A percentile compares a stretch with the other conserved stretches of the same genome.
Evolutionary conservation across 495 filamentous ascomycete species (phyloP).

Genomic region (Xanthoparmelia taractica): DNA sequence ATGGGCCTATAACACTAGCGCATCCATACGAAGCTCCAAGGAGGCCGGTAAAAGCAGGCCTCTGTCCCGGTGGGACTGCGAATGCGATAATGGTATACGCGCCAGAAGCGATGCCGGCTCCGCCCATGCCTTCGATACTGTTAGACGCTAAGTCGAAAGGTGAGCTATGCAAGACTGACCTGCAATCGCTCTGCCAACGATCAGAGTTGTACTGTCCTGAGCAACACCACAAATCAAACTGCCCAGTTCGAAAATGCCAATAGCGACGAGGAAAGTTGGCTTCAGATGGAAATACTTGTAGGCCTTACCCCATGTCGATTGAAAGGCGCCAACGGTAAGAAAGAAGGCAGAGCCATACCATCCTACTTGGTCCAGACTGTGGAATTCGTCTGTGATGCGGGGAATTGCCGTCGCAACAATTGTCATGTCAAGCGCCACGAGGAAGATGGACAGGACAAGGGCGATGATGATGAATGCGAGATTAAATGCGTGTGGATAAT

Average conservation of each 20-base stretch:
- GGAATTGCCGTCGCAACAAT: slow-evolving; percentile 44
- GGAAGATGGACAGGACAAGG: slow-evolving; percentile 44
- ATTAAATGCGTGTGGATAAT: slow-evolving; percentile 32
- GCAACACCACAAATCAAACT: slow-evolving; percentile 33
- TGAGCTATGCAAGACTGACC: slow-evolving; percentile 23
- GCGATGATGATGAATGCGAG: slow-evolving; percentile 39
- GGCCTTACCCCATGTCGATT: slow-evolving; percentile 45
- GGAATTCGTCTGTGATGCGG: slow-evolving; percentile 44
- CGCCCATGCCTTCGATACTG: slow-evolving; percentile 22
- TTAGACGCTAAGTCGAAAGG: not conserved
- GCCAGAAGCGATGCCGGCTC: slow-evolving; percentile 27
- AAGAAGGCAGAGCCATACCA: slow-evolving; percentile 56
- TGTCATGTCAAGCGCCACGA: slow-evolving; percentile 46
- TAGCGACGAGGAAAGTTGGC: slow-evolving; percentile 43
- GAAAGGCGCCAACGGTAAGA: slow-evolving; percentile 45
- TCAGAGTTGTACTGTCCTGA: slow-evolving; percentile 27
- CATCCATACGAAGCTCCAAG: slow-evolving; percentile 36
- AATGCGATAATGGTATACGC: slow-evolving; percentile 34
- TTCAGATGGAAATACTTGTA: slow-evolving; percentile 51
- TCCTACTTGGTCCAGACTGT: slow-evolving; percentile 37
- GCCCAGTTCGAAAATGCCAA: slow-evolving; percentile 67
- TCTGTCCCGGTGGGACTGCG: slow-evolving; percentile 28
- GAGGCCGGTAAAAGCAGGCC: slow-evolving; percentile 35
- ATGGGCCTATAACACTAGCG: slow-evolving; percentile 38
- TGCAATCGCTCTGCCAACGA: slow-evolving; percentile 35